phyloP scores from a whole-genome alignment of 192 early-diverging fungal genomes.

The Coemansia sp. region DNA sequence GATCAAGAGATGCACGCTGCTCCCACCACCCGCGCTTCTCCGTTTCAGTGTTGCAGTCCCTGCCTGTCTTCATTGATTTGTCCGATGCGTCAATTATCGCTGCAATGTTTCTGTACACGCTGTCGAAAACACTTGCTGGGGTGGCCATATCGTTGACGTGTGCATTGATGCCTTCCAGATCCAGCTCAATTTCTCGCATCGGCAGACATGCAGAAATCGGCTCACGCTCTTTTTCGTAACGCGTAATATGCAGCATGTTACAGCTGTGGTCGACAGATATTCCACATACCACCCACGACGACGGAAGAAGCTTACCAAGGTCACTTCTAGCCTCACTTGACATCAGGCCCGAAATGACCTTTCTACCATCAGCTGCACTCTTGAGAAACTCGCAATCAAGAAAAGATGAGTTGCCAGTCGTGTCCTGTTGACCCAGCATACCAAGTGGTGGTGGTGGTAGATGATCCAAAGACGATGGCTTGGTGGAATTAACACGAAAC shows the following conservation, averaged over 20 bases:
- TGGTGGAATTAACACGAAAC: neutral
- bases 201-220: constrained; percentile 76
- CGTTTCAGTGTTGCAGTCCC: constrained; percentile 51
- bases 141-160: too few relatives aligned
- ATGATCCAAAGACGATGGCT: neutral
- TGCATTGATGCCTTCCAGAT: constrained; percentile 6
- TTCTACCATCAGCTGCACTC: constrained; percentile 18
- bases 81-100: constrained; percentile 71
- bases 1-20: constrained; percentile 68
- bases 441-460: neutral
- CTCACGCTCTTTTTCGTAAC: constrained; percentile 46
- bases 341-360: constrained; percentile 22
- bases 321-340: neutral
- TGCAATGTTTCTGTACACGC: constrained; percentile 54
- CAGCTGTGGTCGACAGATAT: constrained; percentile 70
- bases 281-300: constrained; percentile 73
- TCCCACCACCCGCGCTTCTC: constrained; percentile 87
- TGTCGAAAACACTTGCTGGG: constrained; percentile 45
- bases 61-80: constrained; percentile 61
- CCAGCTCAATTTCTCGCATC: constrained; percentile 57
- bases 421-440: neutral
- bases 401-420: neutral
- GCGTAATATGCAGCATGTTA: constrained; percentile 71
- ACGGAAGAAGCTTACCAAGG: constrained; percentile 62
- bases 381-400: neutral